Evolutionary conservation across 257 asterid genomes (phyloP).

Genomic region (Salvia rosmarinus): DNA sequence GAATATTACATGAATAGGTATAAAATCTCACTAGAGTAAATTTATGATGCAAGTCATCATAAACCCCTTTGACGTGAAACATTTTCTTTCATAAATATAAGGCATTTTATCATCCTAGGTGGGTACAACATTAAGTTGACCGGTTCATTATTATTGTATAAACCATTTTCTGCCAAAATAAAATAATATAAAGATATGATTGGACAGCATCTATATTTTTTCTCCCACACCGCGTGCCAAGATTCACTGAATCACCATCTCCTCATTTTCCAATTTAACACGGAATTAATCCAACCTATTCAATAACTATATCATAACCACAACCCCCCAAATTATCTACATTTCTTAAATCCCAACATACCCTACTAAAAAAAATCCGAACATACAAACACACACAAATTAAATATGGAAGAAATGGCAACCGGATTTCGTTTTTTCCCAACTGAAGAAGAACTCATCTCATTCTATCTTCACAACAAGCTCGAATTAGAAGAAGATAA

Average conservation of each 20-base stretch:
- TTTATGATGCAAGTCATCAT: too few relatives aligned
- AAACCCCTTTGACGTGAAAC: not conserved
- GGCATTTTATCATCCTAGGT: not conserved
- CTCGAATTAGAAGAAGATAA: conserved; percentile 39
- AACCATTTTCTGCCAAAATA: not conserved
- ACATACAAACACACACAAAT: too few relatives aligned
- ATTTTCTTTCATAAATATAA: not conserved
- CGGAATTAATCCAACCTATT: conserved; percentile 39
- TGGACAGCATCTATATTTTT: conserved; percentile 22
- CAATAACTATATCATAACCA: not conserved
- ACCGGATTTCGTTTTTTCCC: conserved; percentile 82
- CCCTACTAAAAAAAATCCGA: too few relatives aligned
- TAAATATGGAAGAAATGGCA: conserved; percentile 43
- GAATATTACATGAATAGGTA: too few relatives aligned
- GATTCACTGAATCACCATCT: not conserved
- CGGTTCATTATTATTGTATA: conserved; percentile 14
- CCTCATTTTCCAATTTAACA: conserved; percentile 51
- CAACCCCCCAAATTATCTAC: not conserved
- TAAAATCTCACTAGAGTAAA: too few relatives aligned
- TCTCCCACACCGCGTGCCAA: conserved; percentile 32
- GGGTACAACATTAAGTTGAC: conserved; percentile 24
- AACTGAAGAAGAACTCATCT: conserved; percentile 76
- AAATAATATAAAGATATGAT: not conserved
- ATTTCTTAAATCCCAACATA: not conserved
- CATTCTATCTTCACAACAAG: conserved; percentile 65